These are phyloP conservation scores for Cyclostephanos tholiformis DNA, from an alignment of 108 stramenopile genomes.

Conservation along the genomic window DNA sequence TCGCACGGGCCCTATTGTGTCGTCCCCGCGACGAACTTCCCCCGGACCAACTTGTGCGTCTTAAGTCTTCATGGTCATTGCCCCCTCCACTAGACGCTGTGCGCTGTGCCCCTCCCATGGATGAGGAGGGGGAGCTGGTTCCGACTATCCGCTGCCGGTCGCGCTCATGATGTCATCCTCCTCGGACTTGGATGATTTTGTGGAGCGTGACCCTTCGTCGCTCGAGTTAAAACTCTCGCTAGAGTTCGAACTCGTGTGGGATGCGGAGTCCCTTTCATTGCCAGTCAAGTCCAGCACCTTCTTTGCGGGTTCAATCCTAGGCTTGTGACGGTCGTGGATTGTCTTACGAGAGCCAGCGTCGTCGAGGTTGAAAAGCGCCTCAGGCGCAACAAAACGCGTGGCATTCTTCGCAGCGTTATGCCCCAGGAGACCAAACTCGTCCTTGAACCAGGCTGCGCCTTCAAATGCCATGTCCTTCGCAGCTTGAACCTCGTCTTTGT, in stretches of 20 bases:
- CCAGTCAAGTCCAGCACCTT: no score
- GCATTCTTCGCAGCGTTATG: not conserved
- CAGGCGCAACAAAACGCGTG: not conserved
- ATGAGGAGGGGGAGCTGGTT: no score
- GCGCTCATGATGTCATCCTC: not conserved
- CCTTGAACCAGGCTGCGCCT: not conserved
- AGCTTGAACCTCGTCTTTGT: not conserved
- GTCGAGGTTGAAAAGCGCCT: not conserved
- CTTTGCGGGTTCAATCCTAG: no score
- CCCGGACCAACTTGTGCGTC: no score
- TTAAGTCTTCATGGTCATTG: no score
- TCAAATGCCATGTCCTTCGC: not conserved
- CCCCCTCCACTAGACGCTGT: no score
- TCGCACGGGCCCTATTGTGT: no score
- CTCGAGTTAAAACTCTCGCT: not conserved
- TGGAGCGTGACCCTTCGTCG: not conserved
- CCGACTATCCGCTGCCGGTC: no score
- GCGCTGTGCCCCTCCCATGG: no score
- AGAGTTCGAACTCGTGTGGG: not conserved
- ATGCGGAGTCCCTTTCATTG: conserved; percentile 1
- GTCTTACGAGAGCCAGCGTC: no score
- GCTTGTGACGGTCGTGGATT: not conserved
- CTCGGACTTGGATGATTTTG: not conserved
- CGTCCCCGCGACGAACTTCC: no score
- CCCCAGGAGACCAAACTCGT: not conserved